Evolutionary conservation across 371 early-diverging fungal genomes (phyloP).

Genomic region (Rhizopus arrhizus): DNA sequence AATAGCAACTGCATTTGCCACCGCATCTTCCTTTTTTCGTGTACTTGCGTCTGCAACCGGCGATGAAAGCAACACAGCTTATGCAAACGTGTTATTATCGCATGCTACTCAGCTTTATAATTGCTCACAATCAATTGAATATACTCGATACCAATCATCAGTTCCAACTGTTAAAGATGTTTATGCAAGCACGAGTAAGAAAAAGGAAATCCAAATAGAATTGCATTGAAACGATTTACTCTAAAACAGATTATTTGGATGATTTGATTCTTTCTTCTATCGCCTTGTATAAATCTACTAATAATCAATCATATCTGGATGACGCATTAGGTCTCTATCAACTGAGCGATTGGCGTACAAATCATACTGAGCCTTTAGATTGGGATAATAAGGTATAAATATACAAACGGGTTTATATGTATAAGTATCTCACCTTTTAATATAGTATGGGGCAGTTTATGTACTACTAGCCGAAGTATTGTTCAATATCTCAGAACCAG

Average conservation of each 20-base stretch:
- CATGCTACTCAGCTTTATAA: constrained; percentile 48
- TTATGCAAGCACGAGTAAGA: constrained; percentile 39
- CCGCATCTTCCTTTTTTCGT: constrained; percentile 49
- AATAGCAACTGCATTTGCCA: constrained; percentile 53
- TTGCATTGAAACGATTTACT: too few relatives aligned
- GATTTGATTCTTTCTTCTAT: constrained; percentile 52
- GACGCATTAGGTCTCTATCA: constrained; percentile 37
- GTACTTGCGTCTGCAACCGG: too few relatives aligned
- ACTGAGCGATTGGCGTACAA: constrained; percentile 7
- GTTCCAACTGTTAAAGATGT: constrained; percentile 31
- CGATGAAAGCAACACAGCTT: constrained; percentile 32
- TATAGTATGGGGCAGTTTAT: constrained; percentile 36
- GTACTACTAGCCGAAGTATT: constrained; percentile 39
- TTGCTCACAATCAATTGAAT: constrained; percentile 26
- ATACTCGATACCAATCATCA: constrained; percentile 44
- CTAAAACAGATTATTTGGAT: constrained; percentile 35
- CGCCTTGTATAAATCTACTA: constrained; percentile 52
- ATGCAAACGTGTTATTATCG: constrained; percentile 37
- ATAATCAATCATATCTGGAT: constrained; percentile 29
- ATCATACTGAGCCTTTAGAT: constrained; percentile 21
- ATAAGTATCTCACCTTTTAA: too few relatives aligned
- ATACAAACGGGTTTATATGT: too few relatives aligned
- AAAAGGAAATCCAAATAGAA: not conserved
- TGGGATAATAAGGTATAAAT: constrained; percentile 35
- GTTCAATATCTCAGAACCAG: constrained; percentile 3